phyloP scores from a whole-genome alignment of 2,329 filamentous ascomycete species.

The Rhynchosporium graminicola region DNA sequence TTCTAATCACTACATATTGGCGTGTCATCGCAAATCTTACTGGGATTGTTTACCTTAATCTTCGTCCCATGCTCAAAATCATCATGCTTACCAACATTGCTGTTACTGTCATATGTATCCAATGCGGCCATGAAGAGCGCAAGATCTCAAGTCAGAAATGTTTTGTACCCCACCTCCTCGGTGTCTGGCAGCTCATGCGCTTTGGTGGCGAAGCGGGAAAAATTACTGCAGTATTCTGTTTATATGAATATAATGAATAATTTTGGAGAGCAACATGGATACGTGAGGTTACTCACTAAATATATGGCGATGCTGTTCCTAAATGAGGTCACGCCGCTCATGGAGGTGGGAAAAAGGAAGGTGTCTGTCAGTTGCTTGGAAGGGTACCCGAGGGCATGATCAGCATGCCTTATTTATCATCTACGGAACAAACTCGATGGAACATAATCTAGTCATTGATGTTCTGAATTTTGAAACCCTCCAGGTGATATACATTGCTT shows the following conservation, averaged over 20 bases:
- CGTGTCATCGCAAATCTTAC: constrained; percentile 1
- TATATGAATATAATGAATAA: constrained; percentile 5
- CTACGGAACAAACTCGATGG: neutral
- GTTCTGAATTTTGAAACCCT: constrained; percentile 1
- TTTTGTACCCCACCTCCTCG: constrained; percentile 1
- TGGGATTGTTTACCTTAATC: constrained; percentile 3
- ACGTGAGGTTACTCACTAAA: constrained; percentile 1
- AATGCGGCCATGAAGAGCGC: constrained; percentile 2
- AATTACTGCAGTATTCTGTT: neutral
- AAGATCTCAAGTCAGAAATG: constrained; percentile 3
- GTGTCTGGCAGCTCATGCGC: constrained; percentile 1
- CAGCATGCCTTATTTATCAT: neutral
- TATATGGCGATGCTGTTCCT: neutral
- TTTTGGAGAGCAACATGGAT: constrained; percentile 2
- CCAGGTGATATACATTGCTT: constrained; percentile 4
- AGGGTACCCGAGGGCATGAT: constrained; percentile 1
- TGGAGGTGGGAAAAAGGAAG: constrained; percentile 1
- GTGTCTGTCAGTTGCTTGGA: constrained; percentile 5
- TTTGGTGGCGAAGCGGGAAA: neutral
- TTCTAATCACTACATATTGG: constrained; percentile 3
- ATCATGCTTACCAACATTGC: constrained; percentile 3
- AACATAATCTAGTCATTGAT: neutral
- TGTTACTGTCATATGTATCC: constrained; percentile 3
- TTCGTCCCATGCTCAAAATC: constrained; percentile 2
- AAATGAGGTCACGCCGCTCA: neutral